Evolutionary conservation across 441 rosid species (phyloP).

Genomic region (Flueggea neowawraea): DNA sequence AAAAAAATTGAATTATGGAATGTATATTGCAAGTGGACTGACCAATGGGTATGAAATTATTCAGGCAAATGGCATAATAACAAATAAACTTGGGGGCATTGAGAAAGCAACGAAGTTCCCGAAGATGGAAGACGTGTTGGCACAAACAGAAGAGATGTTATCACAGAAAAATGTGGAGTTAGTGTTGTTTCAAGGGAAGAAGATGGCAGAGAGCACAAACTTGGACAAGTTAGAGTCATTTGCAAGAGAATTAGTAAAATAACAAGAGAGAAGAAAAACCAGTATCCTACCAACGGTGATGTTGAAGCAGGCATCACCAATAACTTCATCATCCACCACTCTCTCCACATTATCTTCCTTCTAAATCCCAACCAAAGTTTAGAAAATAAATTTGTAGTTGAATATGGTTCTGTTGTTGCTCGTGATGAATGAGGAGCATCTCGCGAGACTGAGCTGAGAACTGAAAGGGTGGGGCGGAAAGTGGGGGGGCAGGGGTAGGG

Average conservation of each 20-base stretch:
- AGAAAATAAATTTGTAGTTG: background rate
- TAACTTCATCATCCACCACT: slow-evolving; percentile 63
- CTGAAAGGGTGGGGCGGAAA: no score
- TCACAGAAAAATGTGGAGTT: slow-evolving; percentile 42
- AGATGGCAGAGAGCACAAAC: slow-evolving; percentile 37
- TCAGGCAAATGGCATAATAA: slow-evolving; percentile 27
- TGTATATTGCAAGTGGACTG: no score
- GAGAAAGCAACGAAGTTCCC: slow-evolving; percentile 3
- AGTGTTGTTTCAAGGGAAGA: slow-evolving; percentile 50
- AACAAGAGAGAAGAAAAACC: slow-evolving; percentile 50
- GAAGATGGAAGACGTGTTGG: slow-evolving; percentile 17
- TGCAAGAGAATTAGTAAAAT: slow-evolving; percentile 41
- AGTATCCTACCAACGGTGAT: slow-evolving; percentile 46
- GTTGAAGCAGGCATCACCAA: slow-evolving; percentile 49
- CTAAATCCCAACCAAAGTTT: background rate
- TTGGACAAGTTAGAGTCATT: slow-evolving; percentile 39
- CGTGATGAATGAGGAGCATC: slow-evolving; percentile 12
- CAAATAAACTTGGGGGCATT: background rate
- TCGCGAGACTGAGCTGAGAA: slow-evolving; percentile 20
- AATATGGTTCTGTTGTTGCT: slow-evolving; percentile 15
- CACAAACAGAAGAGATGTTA: slow-evolving; percentile 28
- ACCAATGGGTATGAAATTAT: background rate
- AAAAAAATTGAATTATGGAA: background rate
- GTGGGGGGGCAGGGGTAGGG: no score
- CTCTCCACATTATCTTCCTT: slow-evolving; percentile 39